Conservation (phyloP, 805 yeast genomes). For the Candida boleticola region DNA sequence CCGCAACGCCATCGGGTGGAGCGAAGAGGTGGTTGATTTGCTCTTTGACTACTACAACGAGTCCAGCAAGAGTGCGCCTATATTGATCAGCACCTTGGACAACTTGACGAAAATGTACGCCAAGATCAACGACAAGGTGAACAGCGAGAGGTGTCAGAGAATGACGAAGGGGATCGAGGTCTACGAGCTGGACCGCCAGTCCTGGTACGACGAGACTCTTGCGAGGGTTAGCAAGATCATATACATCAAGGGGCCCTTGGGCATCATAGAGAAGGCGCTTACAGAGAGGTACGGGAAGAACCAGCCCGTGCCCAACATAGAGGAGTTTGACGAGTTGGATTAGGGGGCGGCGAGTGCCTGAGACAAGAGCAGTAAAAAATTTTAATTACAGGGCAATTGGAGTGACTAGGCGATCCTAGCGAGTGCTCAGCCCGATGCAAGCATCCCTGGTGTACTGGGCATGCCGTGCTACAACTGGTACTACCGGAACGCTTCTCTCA, state of each 20-base stretch:
- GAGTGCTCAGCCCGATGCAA: not conserved
- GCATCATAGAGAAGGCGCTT: constrained; percentile 38
- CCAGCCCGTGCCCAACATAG: constrained; percentile 31
- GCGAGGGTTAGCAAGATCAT: constrained; percentile 36
- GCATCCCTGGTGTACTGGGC: not conserved
- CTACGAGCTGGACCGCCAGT: constrained; percentile 21
- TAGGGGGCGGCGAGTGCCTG: no score
- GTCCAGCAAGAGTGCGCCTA: constrained; percentile 24
- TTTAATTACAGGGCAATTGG: no score
- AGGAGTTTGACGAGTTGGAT: constrained; percentile 43
- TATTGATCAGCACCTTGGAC: constrained; percentile 27
- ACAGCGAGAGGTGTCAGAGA: constrained; percentile 26
- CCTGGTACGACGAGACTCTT: constrained; percentile 35
- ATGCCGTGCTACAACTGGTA: not conserved
- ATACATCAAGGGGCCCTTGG: constrained; percentile 41
- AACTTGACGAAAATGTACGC: constrained; percentile 35
- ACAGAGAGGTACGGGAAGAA: constrained; percentile 38
- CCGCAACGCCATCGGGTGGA: constrained; percentile 39
- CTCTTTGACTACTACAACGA: constrained; percentile 28
- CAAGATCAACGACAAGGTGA: constrained; percentile 18
- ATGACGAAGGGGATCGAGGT: constrained; percentile 22
- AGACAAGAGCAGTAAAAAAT: constrained; percentile 11
- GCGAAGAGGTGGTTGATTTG: constrained; percentile 39
- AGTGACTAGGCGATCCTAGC: no score
- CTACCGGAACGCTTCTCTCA: no score